Evolutionary conservation across 2,329 filamentous ascomycete species (phyloP).

Genomic region (Alternaria tenuissima): DNA sequence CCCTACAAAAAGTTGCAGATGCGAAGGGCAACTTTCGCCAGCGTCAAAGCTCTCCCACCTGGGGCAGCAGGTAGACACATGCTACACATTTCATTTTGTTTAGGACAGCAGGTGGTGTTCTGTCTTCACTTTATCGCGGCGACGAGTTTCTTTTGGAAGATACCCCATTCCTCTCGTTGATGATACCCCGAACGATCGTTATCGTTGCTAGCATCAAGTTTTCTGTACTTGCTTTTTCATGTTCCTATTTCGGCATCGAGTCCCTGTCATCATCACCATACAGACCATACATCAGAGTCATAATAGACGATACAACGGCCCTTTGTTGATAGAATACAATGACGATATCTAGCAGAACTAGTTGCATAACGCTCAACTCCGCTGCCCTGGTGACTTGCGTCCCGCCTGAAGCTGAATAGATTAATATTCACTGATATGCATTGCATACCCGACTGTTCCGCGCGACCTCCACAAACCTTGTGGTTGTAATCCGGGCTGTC

Average conservation of each 20-base stretch:
- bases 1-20: conserved; percentile 49
- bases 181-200: conserved; percentile 40
- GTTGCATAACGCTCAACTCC: conserved; percentile 19
- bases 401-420: conserved; percentile 16
- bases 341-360: conserved; percentile 17
- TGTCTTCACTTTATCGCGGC: conserved; percentile 12
- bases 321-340: conserved; percentile 13
- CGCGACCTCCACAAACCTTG: conserved; percentile 5
- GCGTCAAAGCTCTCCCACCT: conserved; percentile 47
- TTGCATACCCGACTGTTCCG: conserved; percentile 16
- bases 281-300: conserved; percentile 4
- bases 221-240: conserved; percentile 6
- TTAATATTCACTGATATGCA: conserved; percentile 14
- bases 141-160: conserved; percentile 33
- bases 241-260: not conserved
- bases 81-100: not conserved
- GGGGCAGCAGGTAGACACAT: conserved; percentile 45
- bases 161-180: conserved; percentile 40
- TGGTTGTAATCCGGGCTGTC: conserved; percentile 3
- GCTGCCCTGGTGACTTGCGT: conserved; percentile 17
- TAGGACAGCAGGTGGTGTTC: conserved; percentile 17
- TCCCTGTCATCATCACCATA: not conserved
- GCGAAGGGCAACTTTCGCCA: conserved; percentile 51
- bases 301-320: conserved; percentile 1
- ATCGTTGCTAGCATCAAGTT: conserved; percentile 24